phyloP scores from a whole-genome alignment of 2,329 filamentous ascomycete species.

The Scorias spongiosa region DNA sequence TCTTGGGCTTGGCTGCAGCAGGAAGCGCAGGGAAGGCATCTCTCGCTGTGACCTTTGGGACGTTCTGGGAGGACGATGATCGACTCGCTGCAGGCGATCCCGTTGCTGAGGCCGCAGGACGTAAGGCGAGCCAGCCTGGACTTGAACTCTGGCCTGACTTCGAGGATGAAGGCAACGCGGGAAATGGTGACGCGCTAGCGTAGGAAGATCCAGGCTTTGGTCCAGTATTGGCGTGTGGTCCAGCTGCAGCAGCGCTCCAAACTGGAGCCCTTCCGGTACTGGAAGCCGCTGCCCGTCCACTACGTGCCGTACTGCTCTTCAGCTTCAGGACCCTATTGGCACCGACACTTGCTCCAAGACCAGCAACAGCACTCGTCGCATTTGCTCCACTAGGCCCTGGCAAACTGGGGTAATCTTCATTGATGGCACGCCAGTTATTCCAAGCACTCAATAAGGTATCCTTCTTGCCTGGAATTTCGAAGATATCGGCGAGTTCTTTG shows the following conservation, averaged over 20 bases:
- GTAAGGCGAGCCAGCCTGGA: conserved; percentile 16
- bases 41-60: conserved; percentile 14
- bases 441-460: conserved; percentile 65
- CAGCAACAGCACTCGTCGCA: conserved; percentile 35
- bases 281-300: conserved; percentile 44
- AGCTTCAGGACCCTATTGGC: conserved; percentile 50
- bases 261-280: conserved; percentile 31
- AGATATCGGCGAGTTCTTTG: conserved; percentile 83
- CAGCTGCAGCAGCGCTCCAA: conserved; percentile 34
- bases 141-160: conserved; percentile 2
- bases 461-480: conserved; percentile 65
- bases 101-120: conserved; percentile 14
- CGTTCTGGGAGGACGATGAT: conserved; percentile 15
- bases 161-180: conserved; percentile 10
- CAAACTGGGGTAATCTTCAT: conserved; percentile 85
- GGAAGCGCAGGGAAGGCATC: conserved; percentile 77
- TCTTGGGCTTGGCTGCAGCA: conserved; percentile 53
- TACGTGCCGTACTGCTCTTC: conserved; percentile 55
- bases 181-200: conserved; percentile 10
- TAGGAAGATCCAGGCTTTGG: conserved; percentile 2
- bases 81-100: conserved; percentile 19
- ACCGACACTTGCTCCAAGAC: conserved; percentile 35
- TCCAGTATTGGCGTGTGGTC: conserved; percentile 6
- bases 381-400: conserved; percentile 59
- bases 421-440: conserved; percentile 91